Evolutionary conservation across 2,329 filamentous ascomycete species (phyloP).

Genomic region (Trichothecium sympodiale): DNA sequence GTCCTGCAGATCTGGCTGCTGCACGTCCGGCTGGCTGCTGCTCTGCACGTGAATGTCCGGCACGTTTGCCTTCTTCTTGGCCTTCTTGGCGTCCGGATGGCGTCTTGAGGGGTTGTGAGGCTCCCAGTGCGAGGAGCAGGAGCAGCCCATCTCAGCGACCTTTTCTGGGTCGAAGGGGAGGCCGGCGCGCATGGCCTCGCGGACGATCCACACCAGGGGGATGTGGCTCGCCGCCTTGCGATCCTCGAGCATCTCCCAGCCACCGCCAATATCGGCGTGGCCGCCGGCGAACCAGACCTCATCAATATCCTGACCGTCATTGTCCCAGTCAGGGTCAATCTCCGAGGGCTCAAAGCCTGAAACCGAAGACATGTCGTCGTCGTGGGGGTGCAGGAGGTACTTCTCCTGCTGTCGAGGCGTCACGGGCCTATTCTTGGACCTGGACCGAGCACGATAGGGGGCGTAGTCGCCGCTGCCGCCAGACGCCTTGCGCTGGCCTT

Average conservation of each 20-base stretch:
- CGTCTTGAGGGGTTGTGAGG: background rate
- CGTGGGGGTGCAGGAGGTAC: slow-evolving; percentile 8
- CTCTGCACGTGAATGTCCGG: slow-evolving; percentile 18
- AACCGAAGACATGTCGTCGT: slow-evolving; percentile 16
- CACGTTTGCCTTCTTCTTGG: slow-evolving; percentile 12
- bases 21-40: slow-evolving; percentile 5
- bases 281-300: slow-evolving; percentile 75
- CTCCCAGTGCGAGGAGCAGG: slow-evolving; percentile 16
- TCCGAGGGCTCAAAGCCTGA: slow-evolving; percentile 18
- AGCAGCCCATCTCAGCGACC: slow-evolving; percentile 54
- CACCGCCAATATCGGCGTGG: slow-evolving; percentile 70
- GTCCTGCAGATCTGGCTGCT: slow-evolving; percentile 4
- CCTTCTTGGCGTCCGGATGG: background rate
- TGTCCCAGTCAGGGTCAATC: slow-evolving; percentile 27
- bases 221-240: slow-evolving; percentile 57
- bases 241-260: slow-evolving; percentile 49
- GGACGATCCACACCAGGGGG: slow-evolving; percentile 60
- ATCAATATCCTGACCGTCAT: slow-evolving; percentile 58
- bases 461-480: slow-evolving; percentile 22
- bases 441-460: slow-evolving; percentile 30
- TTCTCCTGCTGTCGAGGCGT: slow-evolving; percentile 9
- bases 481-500: background rate
- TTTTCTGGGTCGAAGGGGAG: slow-evolving; percentile 60
- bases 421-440: slow-evolving; percentile 21
- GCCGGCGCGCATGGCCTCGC: slow-evolving; percentile 48